Conservation (phyloP, 2,329 filamentous ascomycete species). For the Verticillium nonalfalfae region DNA sequence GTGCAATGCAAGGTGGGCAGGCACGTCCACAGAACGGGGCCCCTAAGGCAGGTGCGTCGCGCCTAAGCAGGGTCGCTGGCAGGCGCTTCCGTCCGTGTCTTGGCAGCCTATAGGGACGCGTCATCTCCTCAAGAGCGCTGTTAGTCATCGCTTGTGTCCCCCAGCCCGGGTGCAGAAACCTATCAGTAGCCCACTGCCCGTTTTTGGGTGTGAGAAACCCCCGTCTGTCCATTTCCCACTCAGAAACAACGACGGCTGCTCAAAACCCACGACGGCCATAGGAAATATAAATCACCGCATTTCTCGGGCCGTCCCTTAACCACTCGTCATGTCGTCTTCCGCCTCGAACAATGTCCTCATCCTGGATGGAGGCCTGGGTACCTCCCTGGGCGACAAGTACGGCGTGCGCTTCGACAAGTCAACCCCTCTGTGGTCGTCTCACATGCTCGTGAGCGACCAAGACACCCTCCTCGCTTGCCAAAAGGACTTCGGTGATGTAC, state of each 20-base stretch:
- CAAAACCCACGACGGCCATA: neutral
- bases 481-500: conserved; percentile 45
- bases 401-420: conserved; percentile 41
- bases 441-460: conserved; percentile 51
- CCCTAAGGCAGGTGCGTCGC: neutral
- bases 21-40: neutral
- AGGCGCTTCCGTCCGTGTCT: neutral
- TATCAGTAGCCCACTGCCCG: neutral
- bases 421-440: conserved; percentile 62
- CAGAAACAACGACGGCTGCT: neutral
- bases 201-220: neutral
- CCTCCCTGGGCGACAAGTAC: conserved; percentile 55
- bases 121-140: neutral
- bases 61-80: neutral
- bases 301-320: neutral
- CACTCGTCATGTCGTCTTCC: neutral
- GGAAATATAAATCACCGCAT: neutral
- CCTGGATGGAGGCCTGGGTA: conserved; percentile 63
- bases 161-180: neutral
- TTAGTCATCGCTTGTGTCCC: neutral
- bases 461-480: conserved; percentile 49
- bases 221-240: neutral
- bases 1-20: neutral
- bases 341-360: conserved; percentile 29
- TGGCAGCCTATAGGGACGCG: neutral